Conservation (phyloP, 2,329 filamentous ascomycete species). For the Thielaviopsis populi region DNA sequence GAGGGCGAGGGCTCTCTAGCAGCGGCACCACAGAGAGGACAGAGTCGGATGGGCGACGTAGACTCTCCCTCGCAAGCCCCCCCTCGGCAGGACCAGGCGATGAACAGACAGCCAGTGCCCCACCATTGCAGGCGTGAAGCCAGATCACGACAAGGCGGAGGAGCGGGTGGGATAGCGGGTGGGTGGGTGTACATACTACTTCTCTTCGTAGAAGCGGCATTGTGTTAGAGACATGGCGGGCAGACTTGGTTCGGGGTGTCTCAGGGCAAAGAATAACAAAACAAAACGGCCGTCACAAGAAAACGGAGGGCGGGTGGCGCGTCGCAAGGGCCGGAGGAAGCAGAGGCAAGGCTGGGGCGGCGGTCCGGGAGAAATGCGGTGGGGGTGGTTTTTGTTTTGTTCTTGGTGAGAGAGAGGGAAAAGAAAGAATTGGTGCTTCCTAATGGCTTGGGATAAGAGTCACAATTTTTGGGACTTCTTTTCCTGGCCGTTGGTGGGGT, state of each 20-base stretch:
- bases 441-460: constrained; percentile 14
- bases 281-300: not conserved
- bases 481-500: constrained; percentile 5
- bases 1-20: no score
- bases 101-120: constrained; percentile 22
- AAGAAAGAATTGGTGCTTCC: constrained; percentile 12
- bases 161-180: no score
- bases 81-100: not conserved
- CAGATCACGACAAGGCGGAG: not conserved
- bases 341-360: constrained; percentile 13
- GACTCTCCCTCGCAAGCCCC: not conserved
- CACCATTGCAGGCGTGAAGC: not conserved
- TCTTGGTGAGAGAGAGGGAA: constrained; percentile 2
- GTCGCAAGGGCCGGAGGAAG: constrained; percentile 7
- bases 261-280: not conserved
- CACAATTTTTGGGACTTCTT: constrained; percentile 14
- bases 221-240: constrained; percentile 84
- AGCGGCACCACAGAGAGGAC: no score
- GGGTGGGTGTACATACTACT: constrained; percentile 40
- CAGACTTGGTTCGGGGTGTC: constrained; percentile 24
- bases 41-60: not conserved
- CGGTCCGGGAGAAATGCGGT: not conserved
- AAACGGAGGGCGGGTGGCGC: constrained; percentile 5
- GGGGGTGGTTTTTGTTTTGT: not conserved
- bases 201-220: constrained; percentile 95